These are phyloP conservation scores for Hypoxylon trugodes DNA, from an alignment of 495 filamentous ascomycete genomes.

Conservation along the genomic window DNA sequence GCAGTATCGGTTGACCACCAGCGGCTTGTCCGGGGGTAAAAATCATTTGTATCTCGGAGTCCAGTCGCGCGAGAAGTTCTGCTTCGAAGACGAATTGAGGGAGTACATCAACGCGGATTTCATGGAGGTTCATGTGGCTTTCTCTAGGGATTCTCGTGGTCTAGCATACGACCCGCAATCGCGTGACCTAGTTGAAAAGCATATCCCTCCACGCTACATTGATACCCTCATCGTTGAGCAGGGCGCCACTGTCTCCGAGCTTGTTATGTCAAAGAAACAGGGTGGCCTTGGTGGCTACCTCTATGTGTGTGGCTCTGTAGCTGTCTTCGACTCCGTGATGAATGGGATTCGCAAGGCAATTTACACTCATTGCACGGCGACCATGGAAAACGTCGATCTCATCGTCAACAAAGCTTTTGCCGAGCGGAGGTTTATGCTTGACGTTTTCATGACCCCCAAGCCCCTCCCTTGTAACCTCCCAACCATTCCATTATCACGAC, in stretches of 20 bases:
- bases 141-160: slow-evolving; percentile 57
- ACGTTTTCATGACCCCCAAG: slow-evolving; percentile 64
- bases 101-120: slow-evolving; percentile 56
- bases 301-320: slow-evolving; percentile 62
- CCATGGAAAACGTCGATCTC: slow-evolving; percentile 55
- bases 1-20: slow-evolving; percentile 51
- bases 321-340: slow-evolving; percentile 62
- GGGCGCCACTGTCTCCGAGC: slow-evolving; percentile 55
- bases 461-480: slow-evolving; percentile 58
- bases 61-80: slow-evolving; percentile 59
- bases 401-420: slow-evolving; percentile 61
- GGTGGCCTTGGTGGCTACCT: slow-evolving; percentile 60
- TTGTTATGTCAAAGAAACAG: slow-evolving; percentile 62
- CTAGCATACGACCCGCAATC: slow-evolving; percentile 53
- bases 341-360: slow-evolving; percentile 59
- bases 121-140: slow-evolving; percentile 59
- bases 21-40: slow-evolving; percentile 47
- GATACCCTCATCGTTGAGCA: slow-evolving; percentile 59
- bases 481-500: slow-evolving; percentile 57
- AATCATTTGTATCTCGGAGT: slow-evolving; percentile 61
- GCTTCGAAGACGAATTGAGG: slow-evolving; percentile 59
- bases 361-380: slow-evolving; percentile 58
- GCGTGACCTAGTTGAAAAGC: slow-evolving; percentile 54
- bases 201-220: slow-evolving; percentile 60
- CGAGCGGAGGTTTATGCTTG: slow-evolving; percentile 62